Evolutionary conservation across 176 grass and related monocot genomes (phyloP).

Genomic region (bread wheat (Triticum aestivum)): DNA sequence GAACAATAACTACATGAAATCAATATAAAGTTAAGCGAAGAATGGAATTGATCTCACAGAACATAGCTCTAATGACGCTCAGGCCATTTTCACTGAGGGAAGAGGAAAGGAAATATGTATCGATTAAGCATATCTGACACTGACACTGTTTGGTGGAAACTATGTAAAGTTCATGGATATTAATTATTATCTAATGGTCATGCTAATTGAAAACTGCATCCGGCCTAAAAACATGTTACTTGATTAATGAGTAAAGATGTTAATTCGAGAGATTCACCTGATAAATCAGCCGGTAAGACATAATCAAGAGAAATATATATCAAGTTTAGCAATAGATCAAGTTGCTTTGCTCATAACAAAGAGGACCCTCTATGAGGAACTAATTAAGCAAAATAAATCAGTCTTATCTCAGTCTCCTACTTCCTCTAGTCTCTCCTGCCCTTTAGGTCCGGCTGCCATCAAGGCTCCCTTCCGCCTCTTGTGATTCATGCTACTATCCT

Average conservation of each 20-base stretch:
- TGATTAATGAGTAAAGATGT: conserved; percentile 1
- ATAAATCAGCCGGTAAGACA: not conserved
- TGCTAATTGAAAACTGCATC: not conserved
- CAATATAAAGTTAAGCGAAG: too few relatives aligned
- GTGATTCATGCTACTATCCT: too few relatives aligned
- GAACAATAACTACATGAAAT: too few relatives aligned
- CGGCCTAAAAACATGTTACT: not conserved
- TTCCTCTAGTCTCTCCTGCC: too few relatives aligned
- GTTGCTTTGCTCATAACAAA: not conserved
- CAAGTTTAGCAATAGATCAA: not conserved
- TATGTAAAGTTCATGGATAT: not conserved
- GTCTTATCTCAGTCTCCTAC: too few relatives aligned
- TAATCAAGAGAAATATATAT: not conserved
- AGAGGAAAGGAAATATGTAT: too few relatives aligned
- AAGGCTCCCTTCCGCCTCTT: too few relatives aligned
- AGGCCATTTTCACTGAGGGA: too few relatives aligned
- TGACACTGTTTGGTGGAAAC: not conserved
- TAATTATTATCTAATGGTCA: not conserved
- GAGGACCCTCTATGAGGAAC: not conserved
- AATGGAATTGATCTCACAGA: too few relatives aligned
- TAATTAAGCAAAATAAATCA: not conserved
- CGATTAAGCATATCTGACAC: too few relatives aligned
- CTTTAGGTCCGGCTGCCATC: too few relatives aligned
- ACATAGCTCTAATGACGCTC: too few relatives aligned
- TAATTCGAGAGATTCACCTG: not conserved